Conservation (phyloP, 2,329 filamentous ascomycete genomes). For the Botrytis elliptica region DNA sequence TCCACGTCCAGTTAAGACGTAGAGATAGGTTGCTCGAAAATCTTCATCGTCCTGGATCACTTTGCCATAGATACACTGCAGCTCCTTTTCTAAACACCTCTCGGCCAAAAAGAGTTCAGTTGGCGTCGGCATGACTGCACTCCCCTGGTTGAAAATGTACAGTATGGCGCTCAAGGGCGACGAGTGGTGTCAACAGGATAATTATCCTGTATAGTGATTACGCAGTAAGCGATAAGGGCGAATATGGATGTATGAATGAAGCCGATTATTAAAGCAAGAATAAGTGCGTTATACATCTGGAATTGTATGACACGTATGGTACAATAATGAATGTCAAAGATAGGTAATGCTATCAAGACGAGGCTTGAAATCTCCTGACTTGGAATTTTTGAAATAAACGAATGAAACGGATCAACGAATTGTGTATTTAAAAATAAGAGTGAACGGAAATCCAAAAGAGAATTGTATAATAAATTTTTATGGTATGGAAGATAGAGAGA, state of each 20-base stretch:
- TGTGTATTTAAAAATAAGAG: not conserved
- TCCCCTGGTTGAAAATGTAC: not conserved
- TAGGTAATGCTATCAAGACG: not conserved
- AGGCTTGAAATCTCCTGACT: not conserved
- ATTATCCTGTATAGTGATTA: not conserved
- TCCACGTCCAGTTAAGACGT: not conserved
- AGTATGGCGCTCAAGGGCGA: not conserved
- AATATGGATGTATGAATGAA: not conserved
- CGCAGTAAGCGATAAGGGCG: no score
- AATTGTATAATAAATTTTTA: not conserved
- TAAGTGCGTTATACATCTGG: not conserved
- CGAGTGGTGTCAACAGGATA: not conserved
- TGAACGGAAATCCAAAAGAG: not conserved
- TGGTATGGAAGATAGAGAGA: not conserved
- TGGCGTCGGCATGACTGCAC: not conserved
- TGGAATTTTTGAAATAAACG: not conserved
- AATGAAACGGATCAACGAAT: not conserved
- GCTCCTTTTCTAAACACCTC: not conserved
- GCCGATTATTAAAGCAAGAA: not conserved
- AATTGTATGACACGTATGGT: not conserved
- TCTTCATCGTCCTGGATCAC: not conserved
- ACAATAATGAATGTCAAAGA: not conserved
- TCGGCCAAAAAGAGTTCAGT: not conserved
- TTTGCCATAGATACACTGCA: not conserved
- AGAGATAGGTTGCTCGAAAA: conserved; percentile 5